Evolutionary conservation across 108 stramenopile genomes (phyloP).

Genomic region (Cylindrotheca fusiformis): DNA sequence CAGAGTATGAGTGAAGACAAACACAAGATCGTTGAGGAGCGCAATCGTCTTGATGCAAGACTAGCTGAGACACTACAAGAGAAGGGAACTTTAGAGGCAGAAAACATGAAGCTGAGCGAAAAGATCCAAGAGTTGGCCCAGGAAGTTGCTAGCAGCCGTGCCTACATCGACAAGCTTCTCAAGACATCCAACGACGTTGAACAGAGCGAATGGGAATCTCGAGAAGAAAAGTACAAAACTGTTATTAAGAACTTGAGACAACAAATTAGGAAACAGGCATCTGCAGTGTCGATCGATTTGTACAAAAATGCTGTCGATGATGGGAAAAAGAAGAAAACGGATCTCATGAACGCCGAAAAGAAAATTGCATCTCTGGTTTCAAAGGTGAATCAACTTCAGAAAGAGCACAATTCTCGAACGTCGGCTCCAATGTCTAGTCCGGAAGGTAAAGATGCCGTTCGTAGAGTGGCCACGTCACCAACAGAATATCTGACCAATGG

Average conservation of each 20-base stretch:
- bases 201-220: conserved; percentile 33
- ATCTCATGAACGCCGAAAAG: conserved; percentile 13
- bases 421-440: neutral
- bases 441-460: neutral
- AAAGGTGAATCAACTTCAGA: conserved; percentile 11
- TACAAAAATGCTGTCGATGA: conserved; percentile 27
- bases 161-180: conserved; percentile 32
- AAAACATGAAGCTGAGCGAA: conserved; percentile 18
- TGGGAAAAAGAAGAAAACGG: conserved; percentile 6
- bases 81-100: conserved; percentile 20
- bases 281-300: conserved; percentile 26
- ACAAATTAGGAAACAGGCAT: conserved; percentile 30
- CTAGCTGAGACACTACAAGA: conserved; percentile 10
- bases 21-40: conserved; percentile 9
- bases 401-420: neutral
- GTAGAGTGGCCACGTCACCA: conserved; percentile 5
- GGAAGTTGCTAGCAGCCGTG: conserved; percentile 32
- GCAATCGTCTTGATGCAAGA: conserved; percentile 11
- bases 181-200: conserved; percentile 27
- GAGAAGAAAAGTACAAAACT: conserved; percentile 30
- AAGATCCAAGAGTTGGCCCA: conserved; percentile 28
- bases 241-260: conserved; percentile 29
- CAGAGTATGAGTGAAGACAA: conserved; percentile 1
- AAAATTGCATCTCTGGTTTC: conserved; percentile 12
- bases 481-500: conserved; percentile 18